Conservation (phyloP, 176 grass and related monocot species). For the Saccharum spontaneum region DNA sequence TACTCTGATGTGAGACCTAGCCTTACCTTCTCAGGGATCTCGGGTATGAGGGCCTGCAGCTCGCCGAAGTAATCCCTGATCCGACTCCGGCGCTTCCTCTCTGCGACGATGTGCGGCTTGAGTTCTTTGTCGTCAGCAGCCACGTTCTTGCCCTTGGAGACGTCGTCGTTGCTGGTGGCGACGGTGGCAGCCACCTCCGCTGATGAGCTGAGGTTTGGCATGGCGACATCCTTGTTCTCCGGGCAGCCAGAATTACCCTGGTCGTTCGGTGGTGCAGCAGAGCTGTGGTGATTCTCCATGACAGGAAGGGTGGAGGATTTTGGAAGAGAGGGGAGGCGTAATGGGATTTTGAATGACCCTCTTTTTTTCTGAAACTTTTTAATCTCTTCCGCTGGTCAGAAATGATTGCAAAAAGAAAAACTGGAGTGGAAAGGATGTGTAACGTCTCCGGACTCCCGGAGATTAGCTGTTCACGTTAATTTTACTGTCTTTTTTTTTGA, state of each 20-base stretch:
- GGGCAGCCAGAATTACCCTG: not conserved
- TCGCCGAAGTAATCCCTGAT: constrained; percentile 48
- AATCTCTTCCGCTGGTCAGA: not conserved
- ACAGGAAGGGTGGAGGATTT: not conserved
- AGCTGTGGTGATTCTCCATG: not conserved
- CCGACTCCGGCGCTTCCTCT: constrained; percentile 50
- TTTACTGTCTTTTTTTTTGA: not conserved
- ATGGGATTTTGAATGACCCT: not conserved
- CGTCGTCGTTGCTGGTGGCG: not conserved
- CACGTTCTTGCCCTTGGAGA: not conserved
- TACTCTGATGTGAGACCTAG: not conserved
- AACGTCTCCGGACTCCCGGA: not conserved
- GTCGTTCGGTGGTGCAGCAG: not conserved
- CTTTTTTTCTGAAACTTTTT: not conserved
- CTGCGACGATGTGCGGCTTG: constrained; percentile 28
- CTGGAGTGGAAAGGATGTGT: not conserved
- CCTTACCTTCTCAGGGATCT: constrained; percentile 36
- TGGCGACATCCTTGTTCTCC: not conserved
- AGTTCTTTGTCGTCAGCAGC: no score
- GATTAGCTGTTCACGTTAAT: not conserved
- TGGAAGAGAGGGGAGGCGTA: not conserved
- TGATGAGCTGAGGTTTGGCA: not conserved
- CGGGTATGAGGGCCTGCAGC: constrained; percentile 44
- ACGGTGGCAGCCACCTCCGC: not conserved
- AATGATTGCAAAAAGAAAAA: not conserved